Percentiles rank a stretch among this genome's conserved stretches.
Evolutionary conservation across 345 rosid genomes (phyloP).

Genomic region (Populus euphratica): DNA sequence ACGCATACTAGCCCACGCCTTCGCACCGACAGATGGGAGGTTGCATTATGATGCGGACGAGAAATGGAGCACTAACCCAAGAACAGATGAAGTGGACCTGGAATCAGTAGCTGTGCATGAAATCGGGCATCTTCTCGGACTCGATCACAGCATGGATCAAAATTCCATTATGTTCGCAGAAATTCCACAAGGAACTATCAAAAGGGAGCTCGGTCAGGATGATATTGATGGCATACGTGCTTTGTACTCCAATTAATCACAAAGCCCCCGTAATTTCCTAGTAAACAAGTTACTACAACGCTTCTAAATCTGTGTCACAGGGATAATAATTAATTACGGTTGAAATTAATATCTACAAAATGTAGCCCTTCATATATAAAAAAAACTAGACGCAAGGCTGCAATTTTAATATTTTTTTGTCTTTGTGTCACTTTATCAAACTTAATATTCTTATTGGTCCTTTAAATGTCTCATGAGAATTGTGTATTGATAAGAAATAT

Average conservation of each 20-base stretch:
- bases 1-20: constrained; percentile 25
- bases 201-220: constrained; percentile 24
- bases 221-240: constrained; percentile 31
- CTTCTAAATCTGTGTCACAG: too few relatives aligned
- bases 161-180: constrained; percentile 31
- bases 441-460: too few relatives aligned
- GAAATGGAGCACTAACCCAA: constrained; percentile 9
- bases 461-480: too few relatives aligned
- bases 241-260: constrained; percentile 4
- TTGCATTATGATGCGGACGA: constrained; percentile 38
- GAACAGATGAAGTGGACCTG: neutral
- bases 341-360: too few relatives aligned
- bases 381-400: too few relatives aligned
- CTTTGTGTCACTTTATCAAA: too few relatives aligned
- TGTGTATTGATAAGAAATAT: too few relatives aligned
- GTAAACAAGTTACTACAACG: too few relatives aligned
- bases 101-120: constrained; percentile 41
- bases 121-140: constrained; percentile 44
- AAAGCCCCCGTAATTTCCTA: too few relatives aligned
- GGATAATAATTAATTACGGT: too few relatives aligned
- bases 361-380: too few relatives aligned
- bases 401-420: too few relatives aligned
- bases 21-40: constrained; percentile 21
- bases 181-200: neutral
- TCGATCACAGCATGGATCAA: constrained; percentile 25